A percentile compares a stretch with the other conserved stretches of the same genome.
phyloP scores from a whole-genome alignment of 306 rosid species.

The Trichosanthes truncata region DNA sequence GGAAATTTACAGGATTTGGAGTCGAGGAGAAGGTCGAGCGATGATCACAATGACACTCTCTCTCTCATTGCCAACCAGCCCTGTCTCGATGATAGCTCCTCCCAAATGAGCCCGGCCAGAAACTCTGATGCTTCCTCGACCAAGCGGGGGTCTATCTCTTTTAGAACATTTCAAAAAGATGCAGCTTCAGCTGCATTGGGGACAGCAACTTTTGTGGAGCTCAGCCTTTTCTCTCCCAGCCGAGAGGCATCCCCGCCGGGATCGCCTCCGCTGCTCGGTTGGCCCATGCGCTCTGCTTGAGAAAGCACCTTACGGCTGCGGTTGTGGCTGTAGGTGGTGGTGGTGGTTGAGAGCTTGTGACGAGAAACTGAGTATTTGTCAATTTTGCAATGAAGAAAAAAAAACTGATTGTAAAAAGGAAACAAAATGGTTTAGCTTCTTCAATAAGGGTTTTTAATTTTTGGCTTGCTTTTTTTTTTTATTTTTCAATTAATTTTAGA shows the following conservation, averaged over 20 bases:
- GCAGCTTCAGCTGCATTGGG: constrained; percentile 40
- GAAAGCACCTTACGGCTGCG: neutral
- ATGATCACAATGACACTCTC: constrained; percentile 51
- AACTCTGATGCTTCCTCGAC: constrained; percentile 68
- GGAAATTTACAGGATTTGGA: constrained; percentile 75
- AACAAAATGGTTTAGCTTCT: constrained; percentile 46
- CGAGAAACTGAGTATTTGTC: constrained; percentile 36
- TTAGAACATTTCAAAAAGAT: constrained; percentile 53
- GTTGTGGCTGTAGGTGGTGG: neutral
- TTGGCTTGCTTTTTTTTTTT: constrained; percentile 20
- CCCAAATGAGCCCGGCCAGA: constrained; percentile 48
- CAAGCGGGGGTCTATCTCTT: constrained; percentile 82
- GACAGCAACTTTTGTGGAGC: constrained; percentile 69
- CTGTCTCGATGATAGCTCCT: constrained; percentile 41
- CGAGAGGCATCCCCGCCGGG: constrained; percentile 55
- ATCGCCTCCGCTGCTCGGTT: constrained; percentile 77
- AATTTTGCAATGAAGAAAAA: constrained; percentile 68
- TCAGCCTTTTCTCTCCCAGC: constrained; percentile 89
- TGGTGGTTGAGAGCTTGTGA: constrained; percentile 32
- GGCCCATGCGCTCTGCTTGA: constrained; percentile 62
- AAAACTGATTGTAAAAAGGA: constrained; percentile 56
- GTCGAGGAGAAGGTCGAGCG: constrained; percentile 50
- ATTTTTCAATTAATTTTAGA: neutral
- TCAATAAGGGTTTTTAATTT: constrained; percentile 51
- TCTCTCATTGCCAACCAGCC: constrained; percentile 80